Conservation (phyloP, 108 stramenopile species). For the Cyclostephanos invisitatus region DNA sequence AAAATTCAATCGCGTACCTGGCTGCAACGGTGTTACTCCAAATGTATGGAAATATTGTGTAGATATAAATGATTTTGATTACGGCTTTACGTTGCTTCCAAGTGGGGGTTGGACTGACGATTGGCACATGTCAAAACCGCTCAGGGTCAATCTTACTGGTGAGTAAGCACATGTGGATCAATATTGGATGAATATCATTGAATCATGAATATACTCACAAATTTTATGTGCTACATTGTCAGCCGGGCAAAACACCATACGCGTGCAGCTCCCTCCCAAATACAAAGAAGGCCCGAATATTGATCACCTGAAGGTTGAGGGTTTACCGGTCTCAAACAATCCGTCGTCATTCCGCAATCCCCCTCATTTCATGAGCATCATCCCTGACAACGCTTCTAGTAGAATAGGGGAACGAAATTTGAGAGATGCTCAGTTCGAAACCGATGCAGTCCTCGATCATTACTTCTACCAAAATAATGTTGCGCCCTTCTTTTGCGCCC, state of each 20-base stretch:
- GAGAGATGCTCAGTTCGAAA: constrained; percentile 69
- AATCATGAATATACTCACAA: background rate
- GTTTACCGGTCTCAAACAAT: constrained; percentile 14
- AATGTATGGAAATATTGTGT: constrained; percentile 26
- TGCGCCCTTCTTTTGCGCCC: constrained; percentile 63
- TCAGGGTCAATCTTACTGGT: constrained; percentile 18
- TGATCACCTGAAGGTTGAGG: constrained; percentile 45
- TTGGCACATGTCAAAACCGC: constrained; percentile 22
- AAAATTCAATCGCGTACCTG: constrained; percentile 25
- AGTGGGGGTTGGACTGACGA: constrained; percentile 32
- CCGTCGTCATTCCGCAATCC: constrained; percentile 61
- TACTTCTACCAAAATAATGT: constrained; percentile 61
- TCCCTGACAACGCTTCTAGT: constrained; percentile 27
- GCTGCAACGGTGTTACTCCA: constrained; percentile 11
- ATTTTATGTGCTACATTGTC: background rate
- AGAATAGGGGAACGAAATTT: constrained; percentile 39
- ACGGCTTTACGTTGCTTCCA: constrained; percentile 22
- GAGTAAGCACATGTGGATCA: background rate
- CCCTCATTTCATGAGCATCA: constrained; percentile 55
- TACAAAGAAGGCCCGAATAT: constrained; percentile 29
- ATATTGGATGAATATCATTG: background rate
- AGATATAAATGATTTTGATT: constrained; percentile 27
- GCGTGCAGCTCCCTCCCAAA: constrained; percentile 15
- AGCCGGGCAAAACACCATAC: constrained; percentile 30
- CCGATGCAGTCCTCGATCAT: constrained; percentile 72